Percentiles rank a stretch among this genome's conserved stretches.
Evolutionary conservation across 768 basidiomycete species (phyloP).

Genomic region (Psilocybe sp.): DNA sequence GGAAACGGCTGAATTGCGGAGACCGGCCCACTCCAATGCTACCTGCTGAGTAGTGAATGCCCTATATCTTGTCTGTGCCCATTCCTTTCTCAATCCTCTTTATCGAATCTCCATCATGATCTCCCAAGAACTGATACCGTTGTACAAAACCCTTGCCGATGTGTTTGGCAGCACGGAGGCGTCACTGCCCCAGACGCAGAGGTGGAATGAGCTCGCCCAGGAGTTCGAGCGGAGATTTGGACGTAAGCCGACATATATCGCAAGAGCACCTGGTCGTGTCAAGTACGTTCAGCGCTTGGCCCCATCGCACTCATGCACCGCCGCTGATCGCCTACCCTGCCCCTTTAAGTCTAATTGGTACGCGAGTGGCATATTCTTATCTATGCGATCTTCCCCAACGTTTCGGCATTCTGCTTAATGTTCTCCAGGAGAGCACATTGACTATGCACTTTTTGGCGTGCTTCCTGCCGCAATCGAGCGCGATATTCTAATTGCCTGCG

Average conservation of each 20-base stretch:
- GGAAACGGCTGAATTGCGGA: too few species aligned
- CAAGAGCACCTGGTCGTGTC: constrained; percentile 76
- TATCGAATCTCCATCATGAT: constrained; percentile 1
- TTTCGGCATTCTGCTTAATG: too few species aligned
- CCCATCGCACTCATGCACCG: neutral
- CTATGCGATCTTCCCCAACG: too few species aligned
- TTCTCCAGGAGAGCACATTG: constrained; percentile 72
- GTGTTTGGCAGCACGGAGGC: constrained; percentile 53
- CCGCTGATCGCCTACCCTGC: neutral
- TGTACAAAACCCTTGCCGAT: constrained; percentile 56
- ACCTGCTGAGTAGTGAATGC: too few species aligned
- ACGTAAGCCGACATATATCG: constrained; percentile 64
- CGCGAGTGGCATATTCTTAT: constrained; percentile 3
- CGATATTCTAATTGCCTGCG: constrained; percentile 80
- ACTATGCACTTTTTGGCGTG: constrained; percentile 81
- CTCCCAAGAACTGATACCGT: constrained; percentile 52
- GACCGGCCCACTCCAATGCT: too few species aligned
- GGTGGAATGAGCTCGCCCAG: constrained; percentile 60
- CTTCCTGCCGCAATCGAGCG: constrained; percentile 83
- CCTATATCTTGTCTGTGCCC: too few species aligned
- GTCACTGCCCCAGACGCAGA: constrained; percentile 51
- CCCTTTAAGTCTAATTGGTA: constrained; percentile 41
- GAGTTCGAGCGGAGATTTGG: constrained; percentile 67
- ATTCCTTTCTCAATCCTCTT: too few species aligned
- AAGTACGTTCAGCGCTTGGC: constrained; percentile 46